These are phyloP conservation scores for Yamagishiella unicocca DNA, from an alignment of 139 green algal species.

Conservation along the genomic window DNA sequence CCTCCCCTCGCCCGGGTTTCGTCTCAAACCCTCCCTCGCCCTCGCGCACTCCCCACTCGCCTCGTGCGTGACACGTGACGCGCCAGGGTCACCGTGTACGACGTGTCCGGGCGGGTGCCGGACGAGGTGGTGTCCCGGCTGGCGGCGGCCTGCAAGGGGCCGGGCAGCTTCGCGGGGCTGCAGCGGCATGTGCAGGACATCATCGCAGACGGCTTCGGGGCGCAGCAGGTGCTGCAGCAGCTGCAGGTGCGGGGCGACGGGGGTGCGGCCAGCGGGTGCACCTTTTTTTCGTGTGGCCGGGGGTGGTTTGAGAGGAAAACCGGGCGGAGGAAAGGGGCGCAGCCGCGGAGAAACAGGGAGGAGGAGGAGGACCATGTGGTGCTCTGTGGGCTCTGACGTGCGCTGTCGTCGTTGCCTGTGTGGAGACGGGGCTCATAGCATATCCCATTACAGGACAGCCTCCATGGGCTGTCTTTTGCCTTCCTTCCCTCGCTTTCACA, in stretches of 20 bases:
- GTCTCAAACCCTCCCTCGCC: no score
- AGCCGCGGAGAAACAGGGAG: no score
- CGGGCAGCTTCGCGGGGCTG: conserved; percentile 47
- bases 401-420: not conserved
- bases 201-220: conserved; percentile 85
- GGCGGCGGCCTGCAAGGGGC: conserved; percentile 50
- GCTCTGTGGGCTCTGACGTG: not conserved
- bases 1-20: no score
- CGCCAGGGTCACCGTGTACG: conserved; percentile 64
- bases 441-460: not conserved
- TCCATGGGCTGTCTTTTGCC: no score
- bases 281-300: not conserved
- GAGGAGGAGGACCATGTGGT: not conserved
- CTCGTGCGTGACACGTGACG: no score
- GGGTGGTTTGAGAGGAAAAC: not conserved
- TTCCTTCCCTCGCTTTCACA: not conserved
- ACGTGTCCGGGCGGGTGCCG: conserved; percentile 71
- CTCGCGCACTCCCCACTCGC: no score
- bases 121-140: conserved; percentile 58
- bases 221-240: conserved; percentile 85
- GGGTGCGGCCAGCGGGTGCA: not conserved
- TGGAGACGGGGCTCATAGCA: not conserved
- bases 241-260: conserved; percentile 66
- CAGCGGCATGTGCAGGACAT: conserved; percentile 64
- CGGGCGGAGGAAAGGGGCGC: no score